These are phyloP conservation scores for Rutidosis leptorrhynchoides DNA, from an alignment of 129 eudicot species.

Conservation along the genomic window DNA sequence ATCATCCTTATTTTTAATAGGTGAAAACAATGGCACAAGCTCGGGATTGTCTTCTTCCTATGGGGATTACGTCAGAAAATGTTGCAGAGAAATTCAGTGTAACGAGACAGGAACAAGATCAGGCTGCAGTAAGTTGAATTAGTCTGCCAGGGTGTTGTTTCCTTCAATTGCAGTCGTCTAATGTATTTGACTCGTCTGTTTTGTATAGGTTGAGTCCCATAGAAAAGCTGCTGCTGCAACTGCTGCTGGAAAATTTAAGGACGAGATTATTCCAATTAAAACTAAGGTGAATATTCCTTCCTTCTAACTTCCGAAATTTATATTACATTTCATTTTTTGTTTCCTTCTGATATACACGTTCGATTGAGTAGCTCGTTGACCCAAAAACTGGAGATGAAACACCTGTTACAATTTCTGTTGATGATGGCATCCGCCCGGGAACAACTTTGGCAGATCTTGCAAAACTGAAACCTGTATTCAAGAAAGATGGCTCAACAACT, in stretches of 20 bases:
- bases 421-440: slow-evolving; percentile 81
- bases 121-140: slow-evolving; percentile 68
- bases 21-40: slow-evolving; percentile 70
- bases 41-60: slow-evolving; percentile 82
- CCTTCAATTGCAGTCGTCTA: not conserved
- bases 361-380: slow-evolving; percentile 63
- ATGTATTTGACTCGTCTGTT: slow-evolving; percentile 4
- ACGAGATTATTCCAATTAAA: slow-evolving; percentile 76
- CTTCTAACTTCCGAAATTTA: not conserved
- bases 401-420: slow-evolving; percentile 61
- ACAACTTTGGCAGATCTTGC: slow-evolving; percentile 55
- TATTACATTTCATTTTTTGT: not conserved
- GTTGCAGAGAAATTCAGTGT: slow-evolving; percentile 73
- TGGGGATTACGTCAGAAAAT: slow-evolving; percentile 90
- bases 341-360: not conserved
- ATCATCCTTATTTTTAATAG: slow-evolving; percentile 33
- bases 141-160: not conserved
- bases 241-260: slow-evolving; percentile 75
- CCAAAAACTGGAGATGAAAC: slow-evolving; percentile 86
- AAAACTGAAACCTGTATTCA: slow-evolving; percentile 71
- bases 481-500: slow-evolving; percentile 83
- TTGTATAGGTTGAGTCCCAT: slow-evolving; percentile 64
- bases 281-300: slow-evolving; percentile 47
- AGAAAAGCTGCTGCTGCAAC: slow-evolving; percentile 87
- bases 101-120: slow-evolving; percentile 74